Base-by-base conservation (phyloP, 2,329 filamentous ascomycete genomes). In the Amesomyces nigricolor region DNA sequence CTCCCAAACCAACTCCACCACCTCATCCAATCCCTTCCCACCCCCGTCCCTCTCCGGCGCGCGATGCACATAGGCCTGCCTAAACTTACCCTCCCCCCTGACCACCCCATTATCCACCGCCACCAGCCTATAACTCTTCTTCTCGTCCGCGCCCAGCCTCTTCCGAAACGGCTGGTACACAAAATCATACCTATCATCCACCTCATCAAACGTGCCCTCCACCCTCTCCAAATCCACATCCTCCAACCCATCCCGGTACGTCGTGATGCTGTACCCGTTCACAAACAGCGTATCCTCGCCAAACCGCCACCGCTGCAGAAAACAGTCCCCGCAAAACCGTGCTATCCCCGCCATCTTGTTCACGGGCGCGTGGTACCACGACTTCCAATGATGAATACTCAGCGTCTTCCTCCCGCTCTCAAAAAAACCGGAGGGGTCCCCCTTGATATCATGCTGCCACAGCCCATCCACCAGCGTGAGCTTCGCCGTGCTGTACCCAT, bases 361-460 rank as follows among this genome's bases (percentile, higher is more conserved):
- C 42, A 83, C 71, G 47, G 76, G 76, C 26, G 71, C 72, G 8
- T 72, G 63, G 67, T 82, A 81, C 79, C 81, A 84, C 11, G 75
- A 79, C 65, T 82, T 83, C 80, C 81, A 85, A 70, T 85, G 82
- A 65, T 85, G 82, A 6, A 85, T 69, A 48, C 76, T 82, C 11
- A 84, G 68, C 0, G 79, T 77, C n/a, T 72, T 68, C 22, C 74
- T 67, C 1, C 79, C 79, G 2, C 77, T 75, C 68, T 85, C 82
- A 65, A 82, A 85, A 63, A 84, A 82, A 0, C 82, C 82, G 2
- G 77, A 76, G 19, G 76, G 67, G 57, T 85, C 81, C 35, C 72
- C 74, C 37, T 69, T 70, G 58, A 84, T 69, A 63, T 85, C 82
- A 51, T 83, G 72, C 66, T 85, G 82, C 59, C 78, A 76, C 17